Evolutionary conservation across 768 basidiomycete species (phyloP), one percentile per base, ranked within the genome.

Genomic region (Amanita subjunquillea): DNA sequence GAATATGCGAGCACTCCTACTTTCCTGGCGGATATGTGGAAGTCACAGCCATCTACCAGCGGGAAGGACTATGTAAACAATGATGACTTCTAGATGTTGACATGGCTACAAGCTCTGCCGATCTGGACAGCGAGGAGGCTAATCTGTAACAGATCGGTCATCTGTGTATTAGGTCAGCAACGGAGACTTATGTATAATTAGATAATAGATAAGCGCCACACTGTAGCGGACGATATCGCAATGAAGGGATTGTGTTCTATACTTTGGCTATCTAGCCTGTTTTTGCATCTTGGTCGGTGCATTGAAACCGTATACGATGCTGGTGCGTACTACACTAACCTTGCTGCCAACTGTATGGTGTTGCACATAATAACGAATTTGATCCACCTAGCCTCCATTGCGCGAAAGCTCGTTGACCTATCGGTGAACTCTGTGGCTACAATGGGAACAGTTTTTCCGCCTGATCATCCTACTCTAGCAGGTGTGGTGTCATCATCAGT

Each of bases 1-100:
- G 82, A 85, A 59, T 67, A 85, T 57, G 91, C 89, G 2, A 91
- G 82, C 57, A 82, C 83, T 3, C 74, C 82, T 2, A 72, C 77
- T 17, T 82, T 88, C 61, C 70, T 94, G 46, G 85, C 79, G 7
- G 72, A 74, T 10, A 77, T 92, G 64, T 92, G 82, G 66, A 69
- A 71, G 50, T 72, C 72, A 39, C 89, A 93, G 64, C 76, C 81
- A 48, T 71, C 65, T 15, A 66, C 30, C 4, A 29, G 43, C 41
- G 4, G 37, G 15, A 38, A 52, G 27, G 9, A 22, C 34, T 20
- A 9, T 3, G 71, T 72, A 6, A 82, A 82, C 57, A 81, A 80
- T 29, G 79, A 76, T 9, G 82, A 85, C 20, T 67, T 85, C 3
- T 83, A 29, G 86, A 87, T 60, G 67, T 73, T 44, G 76, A 76